phyloP scores from a whole-genome alignment of 1,284 basidiomycete species.

The Tilletia caries region DNA sequence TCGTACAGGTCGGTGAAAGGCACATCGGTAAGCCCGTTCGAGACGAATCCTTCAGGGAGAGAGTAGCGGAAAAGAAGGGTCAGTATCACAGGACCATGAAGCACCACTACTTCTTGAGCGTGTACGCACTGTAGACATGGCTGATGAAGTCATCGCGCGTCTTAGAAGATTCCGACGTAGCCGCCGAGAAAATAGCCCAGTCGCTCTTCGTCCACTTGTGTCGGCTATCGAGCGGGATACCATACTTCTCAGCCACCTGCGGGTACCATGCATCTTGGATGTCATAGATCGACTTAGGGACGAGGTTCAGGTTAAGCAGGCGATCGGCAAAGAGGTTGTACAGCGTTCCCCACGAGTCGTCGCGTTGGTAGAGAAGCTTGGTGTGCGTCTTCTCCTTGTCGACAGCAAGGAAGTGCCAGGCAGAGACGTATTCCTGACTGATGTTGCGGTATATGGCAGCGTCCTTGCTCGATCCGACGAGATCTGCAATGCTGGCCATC shows the following conservation, averaged over 20 bases:
- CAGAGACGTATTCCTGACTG: slow-evolving; percentile 37
- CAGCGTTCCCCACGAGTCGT: slow-evolving; percentile 51
- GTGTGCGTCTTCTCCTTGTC: slow-evolving; percentile 45
- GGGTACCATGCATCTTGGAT: slow-evolving; percentile 50
- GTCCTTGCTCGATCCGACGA: slow-evolving; percentile 32
- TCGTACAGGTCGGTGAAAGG: slow-evolving; percentile 51
- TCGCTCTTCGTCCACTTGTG: slow-evolving; percentile 54
- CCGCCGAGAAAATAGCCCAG: slow-evolving; percentile 54
- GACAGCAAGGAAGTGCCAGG: slow-evolving; percentile 39
- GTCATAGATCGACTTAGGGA: slow-evolving; percentile 49
- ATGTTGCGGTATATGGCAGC: slow-evolving; percentile 40
- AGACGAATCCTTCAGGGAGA: slow-evolving; percentile 27
- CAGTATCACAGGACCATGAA: no score
- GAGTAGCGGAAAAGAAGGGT: no score
- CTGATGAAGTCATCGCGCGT: slow-evolving; percentile 49
- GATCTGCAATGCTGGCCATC: slow-evolving; percentile 41
- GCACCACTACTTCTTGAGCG: no score
- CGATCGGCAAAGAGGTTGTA: slow-evolving; percentile 53
- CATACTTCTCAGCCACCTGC: slow-evolving; percentile 39
- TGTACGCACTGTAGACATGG: slow-evolving; percentile 27
- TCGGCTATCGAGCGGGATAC: slow-evolving; percentile 51
- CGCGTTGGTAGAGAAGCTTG: slow-evolving; percentile 53
- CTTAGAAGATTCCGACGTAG: slow-evolving; percentile 29
- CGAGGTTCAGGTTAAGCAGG: slow-evolving; percentile 48
- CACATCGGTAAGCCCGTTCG: slow-evolving; percentile 48